phyloP scores from a whole-genome alignment of 2,329 filamentous ascomycete species.

The Knufia fluminis region DNA sequence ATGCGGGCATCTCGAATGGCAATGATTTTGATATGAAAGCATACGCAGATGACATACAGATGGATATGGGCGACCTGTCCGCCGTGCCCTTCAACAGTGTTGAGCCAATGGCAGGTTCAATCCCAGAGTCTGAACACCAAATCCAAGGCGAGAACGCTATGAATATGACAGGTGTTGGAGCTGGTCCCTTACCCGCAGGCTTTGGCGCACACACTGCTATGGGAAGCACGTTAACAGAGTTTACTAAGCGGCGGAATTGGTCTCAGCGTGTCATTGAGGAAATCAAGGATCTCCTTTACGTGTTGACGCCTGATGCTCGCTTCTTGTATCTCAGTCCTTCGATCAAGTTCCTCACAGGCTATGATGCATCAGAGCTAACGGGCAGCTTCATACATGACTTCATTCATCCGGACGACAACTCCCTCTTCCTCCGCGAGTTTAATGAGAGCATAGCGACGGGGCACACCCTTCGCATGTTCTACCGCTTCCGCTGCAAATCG shows the following conservation, averaged over 20 bases:
- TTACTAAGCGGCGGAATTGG: constrained; percentile 66
- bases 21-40: constrained; percentile 34
- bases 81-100: constrained; percentile 8
- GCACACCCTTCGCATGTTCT: constrained; percentile 74
- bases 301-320: constrained; percentile 73
- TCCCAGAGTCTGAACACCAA: constrained; percentile 21
- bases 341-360: constrained; percentile 64
- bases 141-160: constrained; percentile 13
- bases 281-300: constrained; percentile 77
- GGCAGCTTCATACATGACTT: constrained; percentile 70
- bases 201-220: constrained; percentile 36
- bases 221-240: constrained; percentile 52
- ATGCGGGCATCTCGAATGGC: constrained; percentile 29
- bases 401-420: constrained; percentile 76
- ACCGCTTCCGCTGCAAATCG: constrained; percentile 69
- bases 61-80: constrained; percentile 26
- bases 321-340: constrained; percentile 82
- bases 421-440: constrained; percentile 76
- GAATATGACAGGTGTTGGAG: constrained; percentile 39
- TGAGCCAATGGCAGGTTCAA: constrained; percentile 5
- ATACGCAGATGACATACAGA: constrained; percentile 40
- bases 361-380: constrained; percentile 58
- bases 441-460: constrained; percentile 79
- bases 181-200: constrained; percentile 47
- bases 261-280: constrained; percentile 82